These are phyloP conservation scores for Wickerhamiella pararugosa DNA, from an alignment of 1,139 yeast species.

Conservation along the genomic window DNA sequence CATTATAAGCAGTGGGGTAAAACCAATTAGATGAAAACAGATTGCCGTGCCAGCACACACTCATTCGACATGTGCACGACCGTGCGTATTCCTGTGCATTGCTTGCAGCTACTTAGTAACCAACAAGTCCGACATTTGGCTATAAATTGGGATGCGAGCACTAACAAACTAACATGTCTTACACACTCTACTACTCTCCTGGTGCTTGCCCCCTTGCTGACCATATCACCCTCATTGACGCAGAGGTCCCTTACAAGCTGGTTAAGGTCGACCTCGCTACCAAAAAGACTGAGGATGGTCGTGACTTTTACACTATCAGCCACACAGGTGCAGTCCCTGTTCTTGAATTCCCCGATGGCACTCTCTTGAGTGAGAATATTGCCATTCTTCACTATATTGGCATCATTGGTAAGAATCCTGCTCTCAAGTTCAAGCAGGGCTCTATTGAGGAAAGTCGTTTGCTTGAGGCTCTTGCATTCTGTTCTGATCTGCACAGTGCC, in stretches of 20 bases:
- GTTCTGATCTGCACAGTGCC: constrained; percentile 5
- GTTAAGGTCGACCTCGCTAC: constrained; percentile 2
- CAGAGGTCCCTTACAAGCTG: constrained; percentile 5
- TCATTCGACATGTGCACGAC: no score
- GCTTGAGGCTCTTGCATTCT: constrained; percentile 1
- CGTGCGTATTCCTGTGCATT: no score
- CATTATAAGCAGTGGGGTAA: no score
- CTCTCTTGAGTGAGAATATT: constrained; percentile 6
- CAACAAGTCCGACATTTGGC: no score
- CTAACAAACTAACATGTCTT: background rate
- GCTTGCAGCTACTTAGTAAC: no score
- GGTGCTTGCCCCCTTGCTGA: constrained; percentile 8
- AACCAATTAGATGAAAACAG: no score
- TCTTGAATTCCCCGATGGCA: constrained; percentile 8
- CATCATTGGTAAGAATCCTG: constrained; percentile 1
- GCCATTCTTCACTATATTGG: constrained; percentile 7
- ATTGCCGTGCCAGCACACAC: no score
- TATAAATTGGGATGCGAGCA: no score
- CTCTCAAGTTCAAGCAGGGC: constrained; percentile 4
- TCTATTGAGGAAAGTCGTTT: background rate
- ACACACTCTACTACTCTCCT: constrained; percentile 7
- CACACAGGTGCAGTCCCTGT: constrained; percentile 10
- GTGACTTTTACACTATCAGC: constrained; percentile 7
- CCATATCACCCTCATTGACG: constrained; percentile 7
- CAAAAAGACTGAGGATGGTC: constrained; percentile 1